Evolutionary conservation across 1,139 yeast genomes (phyloP).

Genomic region (Candida frijolesensis): DNA sequence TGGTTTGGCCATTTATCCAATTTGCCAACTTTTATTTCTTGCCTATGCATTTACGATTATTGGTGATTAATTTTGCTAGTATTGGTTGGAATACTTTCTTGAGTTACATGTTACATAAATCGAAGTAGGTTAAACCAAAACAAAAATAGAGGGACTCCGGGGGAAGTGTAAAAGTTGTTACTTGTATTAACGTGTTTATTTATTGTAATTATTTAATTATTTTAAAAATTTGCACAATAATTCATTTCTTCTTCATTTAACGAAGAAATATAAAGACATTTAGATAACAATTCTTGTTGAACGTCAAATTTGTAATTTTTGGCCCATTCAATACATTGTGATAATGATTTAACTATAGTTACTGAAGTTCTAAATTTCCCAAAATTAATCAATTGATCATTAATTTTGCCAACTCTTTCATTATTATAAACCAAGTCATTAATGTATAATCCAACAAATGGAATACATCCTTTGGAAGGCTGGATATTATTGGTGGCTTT

Average conservation of each 20-base stretch:
- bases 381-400: slow-evolving; percentile 59
- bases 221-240: slow-evolving; percentile 19
- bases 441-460: slow-evolving; percentile 83
- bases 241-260: slow-evolving; percentile 79
- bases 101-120: slow-evolving; percentile 38
- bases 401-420: slow-evolving; percentile 58
- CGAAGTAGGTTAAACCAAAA: background rate
- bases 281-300: slow-evolving; percentile 68
- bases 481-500: slow-evolving; percentile 60
- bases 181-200: no score
- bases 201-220: background rate
- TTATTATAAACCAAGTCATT: slow-evolving; percentile 83
- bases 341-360: slow-evolving; percentile 72
- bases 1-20: slow-evolving; percentile 86
- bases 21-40: slow-evolving; percentile 65
- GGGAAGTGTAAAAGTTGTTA: no score
- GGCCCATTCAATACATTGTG: slow-evolving; percentile 87
- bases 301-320: slow-evolving; percentile 54
- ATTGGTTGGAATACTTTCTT: slow-evolving; percentile 84
- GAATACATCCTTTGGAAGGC: slow-evolving; percentile 81
- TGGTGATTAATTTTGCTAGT: slow-evolving; percentile 69
- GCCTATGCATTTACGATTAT: slow-evolving; percentile 67
- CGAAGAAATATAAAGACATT: slow-evolving; percentile 79
- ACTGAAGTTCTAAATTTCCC: slow-evolving; percentile 79
- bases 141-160: no score